These are phyloP conservation scores for Lagerstroemia speciosa DNA, from an alignment of 345 rosid genomes.

Conservation along the genomic window DNA sequence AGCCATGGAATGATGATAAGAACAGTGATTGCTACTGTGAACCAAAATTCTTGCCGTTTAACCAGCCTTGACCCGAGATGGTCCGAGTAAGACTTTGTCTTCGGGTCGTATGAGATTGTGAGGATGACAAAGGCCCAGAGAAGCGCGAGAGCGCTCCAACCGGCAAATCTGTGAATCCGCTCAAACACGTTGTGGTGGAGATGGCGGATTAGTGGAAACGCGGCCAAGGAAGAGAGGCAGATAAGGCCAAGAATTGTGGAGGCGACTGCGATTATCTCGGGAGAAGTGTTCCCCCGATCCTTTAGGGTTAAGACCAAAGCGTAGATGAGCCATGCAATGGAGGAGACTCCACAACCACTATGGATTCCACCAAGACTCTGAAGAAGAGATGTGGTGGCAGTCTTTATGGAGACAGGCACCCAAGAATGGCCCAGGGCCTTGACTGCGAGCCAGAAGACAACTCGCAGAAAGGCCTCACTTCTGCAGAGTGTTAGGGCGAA, in stretches of 20 bases:
- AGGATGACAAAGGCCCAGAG: conserved; percentile 61
- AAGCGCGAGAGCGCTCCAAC: conserved; percentile 60
- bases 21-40: conserved; percentile 47
- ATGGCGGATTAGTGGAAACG: conserved; percentile 77
- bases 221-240: conserved; percentile 44
- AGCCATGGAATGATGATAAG: conserved; percentile 63
- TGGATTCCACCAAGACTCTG: conserved; percentile 72
- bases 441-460: conserved; percentile 53
- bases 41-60: conserved; percentile 67
- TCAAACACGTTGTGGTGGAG: conserved; percentile 76
- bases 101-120: conserved; percentile 50
- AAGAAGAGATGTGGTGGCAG: conserved; percentile 51
- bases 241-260: conserved; percentile 52
- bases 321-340: conserved; percentile 60
- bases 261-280: conserved; percentile 54
- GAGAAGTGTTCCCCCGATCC: conserved; percentile 39
- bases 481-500: conserved; percentile 56
- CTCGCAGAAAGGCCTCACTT: conserved; percentile 58
- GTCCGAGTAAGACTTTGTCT: conserved; percentile 38
- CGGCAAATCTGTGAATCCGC: conserved; percentile 59
- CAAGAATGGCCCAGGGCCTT: conserved; percentile 42
- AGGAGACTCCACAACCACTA: conserved; percentile 67
- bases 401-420: conserved; percentile 46
- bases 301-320: conserved; percentile 48
- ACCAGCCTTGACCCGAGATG: conserved; percentile 35